Percentiles rank a stretch among this genome's conserved stretches.
phyloP scores from a whole-genome alignment of 2,329 filamentous ascomycete genomes.

The Epichloe uncinata region DNA sequence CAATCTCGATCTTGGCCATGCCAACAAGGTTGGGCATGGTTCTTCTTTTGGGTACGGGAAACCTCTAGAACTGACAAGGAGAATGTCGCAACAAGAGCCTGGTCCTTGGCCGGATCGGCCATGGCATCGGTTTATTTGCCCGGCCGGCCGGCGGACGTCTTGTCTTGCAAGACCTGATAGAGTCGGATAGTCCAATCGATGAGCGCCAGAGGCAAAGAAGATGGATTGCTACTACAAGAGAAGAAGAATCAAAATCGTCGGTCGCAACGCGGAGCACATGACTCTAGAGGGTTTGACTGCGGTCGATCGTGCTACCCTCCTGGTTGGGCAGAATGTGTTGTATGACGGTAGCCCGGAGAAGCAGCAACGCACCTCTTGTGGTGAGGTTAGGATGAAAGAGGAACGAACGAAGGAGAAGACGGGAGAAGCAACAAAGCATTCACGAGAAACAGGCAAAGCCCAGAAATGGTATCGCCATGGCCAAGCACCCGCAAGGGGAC shows the following conservation, averaged over 20 bases:
- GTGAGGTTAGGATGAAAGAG: background rate
- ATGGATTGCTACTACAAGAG: background rate
- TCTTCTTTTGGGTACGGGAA: background rate
- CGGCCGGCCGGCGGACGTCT: constrained; percentile 12
- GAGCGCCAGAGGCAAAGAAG: constrained; percentile 18
- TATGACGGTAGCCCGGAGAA: background rate
- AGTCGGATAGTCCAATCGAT: constrained; percentile 33
- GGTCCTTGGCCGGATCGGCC: constrained; percentile 29
- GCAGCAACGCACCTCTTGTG: background rate
- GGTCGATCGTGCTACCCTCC: background rate
- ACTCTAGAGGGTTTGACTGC: background rate
- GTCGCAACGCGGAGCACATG: background rate
- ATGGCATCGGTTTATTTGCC: constrained; percentile 19
- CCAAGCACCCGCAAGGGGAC: background rate
- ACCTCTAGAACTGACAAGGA: constrained; percentile 32
- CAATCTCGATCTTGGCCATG: background rate
- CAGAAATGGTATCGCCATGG: background rate
- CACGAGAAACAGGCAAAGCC: background rate
- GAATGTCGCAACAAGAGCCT: constrained; percentile 41
- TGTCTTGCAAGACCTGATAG: constrained; percentile 14
- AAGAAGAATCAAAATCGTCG: background rate
- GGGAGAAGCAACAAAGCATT: background rate
- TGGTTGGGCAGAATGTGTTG: background rate
- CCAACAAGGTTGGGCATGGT: background rate
- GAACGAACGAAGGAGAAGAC: background rate